These are phyloP conservation scores for Cucurbita maxima DNA, from an alignment of 306 rosid genomes.

Conservation along the genomic window DNA sequence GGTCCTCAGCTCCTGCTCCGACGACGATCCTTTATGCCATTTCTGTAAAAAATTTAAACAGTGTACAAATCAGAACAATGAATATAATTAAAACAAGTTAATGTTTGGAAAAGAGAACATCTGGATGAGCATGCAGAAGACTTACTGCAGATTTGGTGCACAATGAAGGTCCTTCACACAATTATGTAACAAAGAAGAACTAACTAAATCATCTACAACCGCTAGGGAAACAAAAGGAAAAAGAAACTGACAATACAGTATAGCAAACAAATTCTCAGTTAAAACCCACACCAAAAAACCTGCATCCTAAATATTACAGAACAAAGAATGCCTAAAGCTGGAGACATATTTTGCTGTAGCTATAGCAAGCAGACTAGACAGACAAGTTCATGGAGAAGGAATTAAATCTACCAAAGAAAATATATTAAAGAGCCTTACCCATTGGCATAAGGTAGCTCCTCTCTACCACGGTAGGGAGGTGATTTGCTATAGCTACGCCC, in stretches of 20 bases:
- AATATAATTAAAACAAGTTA: neutral
- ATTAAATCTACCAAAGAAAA: neutral
- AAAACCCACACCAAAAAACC: neutral
- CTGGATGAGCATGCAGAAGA: neutral
- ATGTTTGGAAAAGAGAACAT: neutral
- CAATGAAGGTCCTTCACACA: neutral
- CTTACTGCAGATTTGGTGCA: neutral
- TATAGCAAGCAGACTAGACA: neutral
- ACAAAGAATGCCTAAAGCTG: neutral
- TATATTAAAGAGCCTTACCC: constrained; percentile 41
- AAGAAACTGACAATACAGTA: neutral
- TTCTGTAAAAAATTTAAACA: constrained; percentile 33
- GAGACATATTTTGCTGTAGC: neutral
- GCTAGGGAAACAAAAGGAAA: neutral
- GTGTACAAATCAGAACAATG: neutral
- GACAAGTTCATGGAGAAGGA: neutral
- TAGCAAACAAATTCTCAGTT: neutral
- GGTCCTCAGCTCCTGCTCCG: constrained; percentile 73
- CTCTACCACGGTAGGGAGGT: constrained; percentile 77
- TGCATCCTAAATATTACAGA: neutral
- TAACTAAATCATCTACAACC: neutral
- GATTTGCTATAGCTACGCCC: constrained; percentile 89
- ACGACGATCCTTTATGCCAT: constrained; percentile 79
- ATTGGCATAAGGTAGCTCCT: constrained; percentile 78
- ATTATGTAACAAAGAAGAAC: neutral